Percentiles rank a stretch among this genome's conserved stretches.
phyloP scores from a whole-genome alignment of 352 stramenopile genomes.

The Phytophthora nicotianae region DNA sequence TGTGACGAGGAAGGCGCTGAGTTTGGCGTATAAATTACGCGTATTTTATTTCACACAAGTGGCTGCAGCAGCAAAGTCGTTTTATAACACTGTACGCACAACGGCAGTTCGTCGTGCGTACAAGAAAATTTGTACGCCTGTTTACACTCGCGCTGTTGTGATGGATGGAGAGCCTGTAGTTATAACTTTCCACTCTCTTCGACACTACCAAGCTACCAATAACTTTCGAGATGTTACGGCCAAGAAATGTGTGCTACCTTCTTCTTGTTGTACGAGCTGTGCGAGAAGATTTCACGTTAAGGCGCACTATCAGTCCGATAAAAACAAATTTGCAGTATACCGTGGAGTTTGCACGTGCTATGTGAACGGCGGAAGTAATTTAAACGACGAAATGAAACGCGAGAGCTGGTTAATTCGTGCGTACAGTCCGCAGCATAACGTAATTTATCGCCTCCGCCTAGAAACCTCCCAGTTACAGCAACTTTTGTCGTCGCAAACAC shows the following conservation, averaged over 20 bases:
- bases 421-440: constrained; percentile 64
- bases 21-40: constrained; percentile 35
- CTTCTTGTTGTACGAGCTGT: constrained; percentile 54
- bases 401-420: constrained; percentile 69
- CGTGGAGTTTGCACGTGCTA: constrained; percentile 53
- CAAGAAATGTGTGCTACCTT: constrained; percentile 12
- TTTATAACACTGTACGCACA: constrained; percentile 40
- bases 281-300: constrained; percentile 52
- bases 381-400: not conserved
- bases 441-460: constrained; percentile 57
- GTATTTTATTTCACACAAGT: constrained; percentile 39
- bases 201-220: constrained; percentile 22
- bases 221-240: not conserved
- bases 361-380: constrained; percentile 34
- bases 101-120: constrained; percentile 39
- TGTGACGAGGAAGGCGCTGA: constrained; percentile 37
- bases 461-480: constrained; percentile 53
- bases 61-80: constrained; percentile 24
- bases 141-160: constrained; percentile 49
- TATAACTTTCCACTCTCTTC: constrained; percentile 61
- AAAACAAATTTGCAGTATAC: constrained; percentile 38
- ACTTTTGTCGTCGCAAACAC: constrained; percentile 27
- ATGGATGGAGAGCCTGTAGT: constrained; percentile 66
- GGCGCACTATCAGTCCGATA: constrained; percentile 28
- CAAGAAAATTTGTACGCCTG: constrained; percentile 40